Evolutionary conservation across 2,329 filamentous ascomycete genomes (phyloP), one percentile per base, ranked within the genome.

Genomic region (Neonectria neomacrospora): DNA sequence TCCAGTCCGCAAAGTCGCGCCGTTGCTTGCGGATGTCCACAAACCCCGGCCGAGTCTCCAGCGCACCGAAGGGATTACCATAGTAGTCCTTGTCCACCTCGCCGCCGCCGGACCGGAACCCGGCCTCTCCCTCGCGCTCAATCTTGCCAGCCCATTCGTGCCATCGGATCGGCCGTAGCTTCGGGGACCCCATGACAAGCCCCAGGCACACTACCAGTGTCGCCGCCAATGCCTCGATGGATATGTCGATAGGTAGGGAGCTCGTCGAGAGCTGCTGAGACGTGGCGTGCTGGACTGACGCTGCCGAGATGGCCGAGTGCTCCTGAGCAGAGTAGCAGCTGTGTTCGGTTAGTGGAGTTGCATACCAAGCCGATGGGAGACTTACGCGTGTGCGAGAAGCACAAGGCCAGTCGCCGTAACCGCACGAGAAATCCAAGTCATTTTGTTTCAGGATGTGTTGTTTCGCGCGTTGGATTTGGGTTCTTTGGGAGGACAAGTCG

Each of bases 301-400:
- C 82, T 59, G 90, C 86, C 71, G 90, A 88, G 53, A 97, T 86
- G 22, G 89, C 85, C 7, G 93, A 91, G 81, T 97, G 92, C 81
- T 99, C 96, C 79, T 97, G 92, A 50, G 94, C 94, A 54, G 96
- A 99, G 81, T 98, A 99, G 81, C 94, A 96, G 67, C 96, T 99
- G 76, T 57, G 61, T 26, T 34, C 23, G 50, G 65, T 75, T 57
- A 73, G 63, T 42, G 53, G 30, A 41, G 48, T 39, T 45, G 12
- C 42, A 37, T 39, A 32, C 51, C 37, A 61, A 64, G 37, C 57
- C 26, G 34, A n/a, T 5, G 14, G 26, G 20, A 41, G 28, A 52
- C 92, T 79, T 89, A 97, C 95, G 94, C 92, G 80, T 97, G 95
- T 48, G 90, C 88, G 18, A 97, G 86, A 68, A 97, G 86, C 58